Evolutionary conservation across 805 yeast genomes (phyloP), one percentile per base, ranked within the genome.

Genomic region (Wickerhamomyces ciferrii): DNA sequence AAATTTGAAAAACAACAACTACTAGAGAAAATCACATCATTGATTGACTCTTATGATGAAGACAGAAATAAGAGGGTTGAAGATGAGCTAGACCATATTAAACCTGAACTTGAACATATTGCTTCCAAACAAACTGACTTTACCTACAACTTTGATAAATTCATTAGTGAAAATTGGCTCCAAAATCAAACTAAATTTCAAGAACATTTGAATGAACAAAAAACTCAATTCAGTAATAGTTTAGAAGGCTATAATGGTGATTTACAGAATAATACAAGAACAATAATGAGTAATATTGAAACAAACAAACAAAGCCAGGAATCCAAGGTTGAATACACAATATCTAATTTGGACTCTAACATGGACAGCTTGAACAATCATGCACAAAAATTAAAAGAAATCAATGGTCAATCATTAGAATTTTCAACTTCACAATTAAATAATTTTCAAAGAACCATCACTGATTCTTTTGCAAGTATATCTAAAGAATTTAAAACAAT

Each of bases 261-360:
- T 5, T 10, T 27, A 10, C 15, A 27, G 4, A 9, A 13, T 4
- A 51, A 49, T 41, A 37, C 65, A 20, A 45, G 50, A 5, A 43
- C 45, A 18, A 45, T 53, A 6, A 58, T 54, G 10, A 58, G 39
- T 7, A 49, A 41, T 17, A 48, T 56, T 23, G 58, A 51, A 37
- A 48, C 46, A 47, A 52, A 19, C 54, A 48, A 13, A 45, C 48
- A n/a, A 51, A 49, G 50, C 54, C 49, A 47, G 7, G 43, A 40
- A 14, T 9, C 42, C 0, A 36, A 35, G 3, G 44, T 52, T 17
- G 19, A 35, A 2, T 5, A 25, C 13, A 38, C 51, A 2, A 42
- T 48, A 1, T 10, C n/a, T 2, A 48, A 27, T 13, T 27, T 27
- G 14, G 31, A 27, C 11, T 7, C 39, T 1, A 48, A 40, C 14